Conservation (phyloP, 352 stramenopile genomes). For the Phytopythium litorale region DNA sequence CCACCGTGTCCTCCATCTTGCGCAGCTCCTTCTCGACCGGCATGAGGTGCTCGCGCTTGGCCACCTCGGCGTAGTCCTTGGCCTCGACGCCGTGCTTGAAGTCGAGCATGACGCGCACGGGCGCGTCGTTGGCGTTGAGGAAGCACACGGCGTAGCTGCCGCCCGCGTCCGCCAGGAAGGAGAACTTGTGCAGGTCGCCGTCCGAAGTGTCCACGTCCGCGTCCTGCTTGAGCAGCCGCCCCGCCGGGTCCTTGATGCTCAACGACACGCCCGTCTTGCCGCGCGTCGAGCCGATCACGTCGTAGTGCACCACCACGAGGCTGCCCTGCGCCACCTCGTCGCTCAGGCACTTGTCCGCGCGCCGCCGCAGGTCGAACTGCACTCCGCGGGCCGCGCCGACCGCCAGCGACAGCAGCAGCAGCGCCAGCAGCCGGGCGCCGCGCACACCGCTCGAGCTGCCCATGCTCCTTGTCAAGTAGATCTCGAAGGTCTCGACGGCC, state of each 20-base stretch:
- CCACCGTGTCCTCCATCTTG: slow-evolving; percentile 88
- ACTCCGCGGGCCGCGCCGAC: slow-evolving; percentile 38
- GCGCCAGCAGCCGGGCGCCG: too few species aligned
- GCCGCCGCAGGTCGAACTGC: slow-evolving; percentile 74
- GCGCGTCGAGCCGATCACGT: slow-evolving; percentile 60
- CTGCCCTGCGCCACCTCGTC: slow-evolving; percentile 76
- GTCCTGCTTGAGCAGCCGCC: slow-evolving; percentile 83
- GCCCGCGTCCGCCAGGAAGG: slow-evolving; percentile 64
- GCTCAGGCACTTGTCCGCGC: slow-evolving; percentile 78
- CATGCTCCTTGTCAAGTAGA: too few species aligned
- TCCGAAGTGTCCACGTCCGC: slow-evolving; percentile 77
- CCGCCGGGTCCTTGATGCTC: slow-evolving; percentile 65
- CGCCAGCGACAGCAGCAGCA: slow-evolving; percentile 23
- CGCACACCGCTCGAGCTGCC: too few species aligned
- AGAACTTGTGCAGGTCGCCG: slow-evolving; percentile 82
- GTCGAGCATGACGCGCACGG: slow-evolving; percentile 74
- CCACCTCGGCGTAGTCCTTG: slow-evolving; percentile 88
- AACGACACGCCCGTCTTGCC: slow-evolving; percentile 71
- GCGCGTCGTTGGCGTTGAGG: slow-evolving; percentile 73
- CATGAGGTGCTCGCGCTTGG: slow-evolving; percentile 88
- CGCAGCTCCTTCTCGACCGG: slow-evolving; percentile 85
- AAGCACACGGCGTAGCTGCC: slow-evolving; percentile 83
- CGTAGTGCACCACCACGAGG: slow-evolving; percentile 82
- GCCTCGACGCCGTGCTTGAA: slow-evolving; percentile 87
- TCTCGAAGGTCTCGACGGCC: too few species aligned